Evolutionary conservation across 2,329 filamentous ascomycete species (phyloP), one percentile per base, ranked within the genome.

Genomic region (Seiridium unicorne): DNA sequence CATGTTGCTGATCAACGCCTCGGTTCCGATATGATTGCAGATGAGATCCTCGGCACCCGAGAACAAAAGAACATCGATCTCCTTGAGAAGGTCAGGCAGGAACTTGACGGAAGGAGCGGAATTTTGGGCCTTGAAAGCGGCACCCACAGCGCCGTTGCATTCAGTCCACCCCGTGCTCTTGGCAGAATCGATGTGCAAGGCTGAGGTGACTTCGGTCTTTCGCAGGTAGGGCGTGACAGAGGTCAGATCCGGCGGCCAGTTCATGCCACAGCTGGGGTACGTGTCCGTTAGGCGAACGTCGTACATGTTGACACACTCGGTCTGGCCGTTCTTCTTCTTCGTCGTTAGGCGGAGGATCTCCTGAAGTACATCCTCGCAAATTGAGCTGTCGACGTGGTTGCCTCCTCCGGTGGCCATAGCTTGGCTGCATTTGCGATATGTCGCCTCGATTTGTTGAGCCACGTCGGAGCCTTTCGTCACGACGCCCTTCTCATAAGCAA

Each of bases 21-120:
- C 95, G 0, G 95, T 99, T 61, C 95, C 95, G 36, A 97, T 78
- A 72, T 99, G 93, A 74, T 99, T 99, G 84, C 95, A 99, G 68
- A 99, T 98, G 32, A 98, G 79, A 73, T 99, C 95, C 69, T 96
- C 88, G 62, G 93, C 91, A 57, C 95, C 95, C 2, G 93, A 97
- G 78, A 98, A 99, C 26, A 99, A 85, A 1, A 97, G 78, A 46
- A 96, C 83, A 1, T 90, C 89, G 8, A 98, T 77, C 60, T 95
- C 82, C 64, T 89, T 83, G 8, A 99, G 81, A 18, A 99, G 76
- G 3, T 85, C 88, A 0, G 95, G 94, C 2, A 99, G 80, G 3
- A 97, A 79, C 2, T 86, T 78, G 61, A 93, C 79, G 0, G 92
- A 84, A 0, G 95, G 91, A 65, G 81, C 82, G 1, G 93, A 96